Percentiles rank a stretch among this genome's conserved stretches.
Conservation (phyloP, 1,284 basidiomycete species). For the Neotropicomus parvogracilis region DNA sequence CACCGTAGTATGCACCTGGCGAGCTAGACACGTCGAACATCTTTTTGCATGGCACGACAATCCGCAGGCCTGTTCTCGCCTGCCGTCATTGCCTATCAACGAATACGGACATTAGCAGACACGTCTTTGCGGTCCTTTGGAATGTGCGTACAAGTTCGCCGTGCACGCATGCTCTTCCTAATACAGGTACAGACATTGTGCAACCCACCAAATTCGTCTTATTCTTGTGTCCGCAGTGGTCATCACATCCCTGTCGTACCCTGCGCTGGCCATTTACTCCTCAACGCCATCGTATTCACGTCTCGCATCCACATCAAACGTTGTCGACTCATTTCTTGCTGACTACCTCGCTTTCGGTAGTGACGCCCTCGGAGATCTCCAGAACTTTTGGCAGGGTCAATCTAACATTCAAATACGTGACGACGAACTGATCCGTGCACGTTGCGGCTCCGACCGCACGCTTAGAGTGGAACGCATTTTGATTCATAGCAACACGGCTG, state of each 20-base stretch:
- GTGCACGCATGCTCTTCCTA: conserved; percentile 8
- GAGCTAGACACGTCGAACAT: conserved; percentile 14
- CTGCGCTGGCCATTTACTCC: conserved; percentile 82
- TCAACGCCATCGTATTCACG: conserved; percentile 64
- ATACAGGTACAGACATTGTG: conserved; percentile 61
- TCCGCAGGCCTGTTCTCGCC: conserved; percentile 17
- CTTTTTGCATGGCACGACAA: conserved; percentile 25
- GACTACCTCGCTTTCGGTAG: conserved; percentile 49
- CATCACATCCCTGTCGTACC: conserved; percentile 94
- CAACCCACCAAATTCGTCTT: conserved; percentile 88
- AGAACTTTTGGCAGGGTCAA: conserved; percentile 65
- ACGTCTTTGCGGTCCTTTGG: conserved; percentile 68
- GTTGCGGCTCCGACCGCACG: conserved; percentile 69
- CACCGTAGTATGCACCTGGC: conserved; percentile 16
- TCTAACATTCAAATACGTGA: conserved; percentile 56
- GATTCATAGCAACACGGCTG: conserved; percentile 52
- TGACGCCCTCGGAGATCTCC: conserved; percentile 58
- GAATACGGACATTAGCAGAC: conserved; percentile 43
- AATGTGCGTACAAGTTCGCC: conserved; percentile 50
- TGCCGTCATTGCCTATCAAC: conserved; percentile 26
- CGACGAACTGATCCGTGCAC: conserved; percentile 67
- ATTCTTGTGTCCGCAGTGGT: conserved; percentile 91
- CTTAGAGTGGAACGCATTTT: conserved; percentile 77
- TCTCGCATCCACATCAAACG: conserved; percentile 50
- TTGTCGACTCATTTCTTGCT: conserved; percentile 60